Base-by-base conservation (phyloP, 2,329 filamentous ascomycete genomes). In the Cladosporium sp. region DNA sequence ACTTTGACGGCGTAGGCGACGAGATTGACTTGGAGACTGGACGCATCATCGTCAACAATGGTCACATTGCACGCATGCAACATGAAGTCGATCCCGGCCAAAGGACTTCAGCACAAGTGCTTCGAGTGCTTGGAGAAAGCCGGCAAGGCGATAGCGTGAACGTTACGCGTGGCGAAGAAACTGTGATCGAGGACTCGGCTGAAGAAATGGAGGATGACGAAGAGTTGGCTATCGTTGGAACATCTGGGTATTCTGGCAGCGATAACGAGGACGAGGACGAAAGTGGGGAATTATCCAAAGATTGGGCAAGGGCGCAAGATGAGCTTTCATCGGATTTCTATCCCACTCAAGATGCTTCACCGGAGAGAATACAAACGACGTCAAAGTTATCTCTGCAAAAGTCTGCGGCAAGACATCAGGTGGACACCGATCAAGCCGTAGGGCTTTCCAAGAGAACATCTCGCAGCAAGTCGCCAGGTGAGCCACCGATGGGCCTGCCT, bases 11-110 rank as follows among this genome's bases (percentile, higher is more conserved):
- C 4, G 84, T 94, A 60, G 93, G 90, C 64, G 94, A 98, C 77
- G 93, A 97, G 79, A 93, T 98, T 73, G 92, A 98, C 77, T 82
- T 97, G 65, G 82, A 84, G 59, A 94, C 91, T 0, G 93, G 92
- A 64, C 83, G 91, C 66, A 88, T 98, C 57, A 84, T 96, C n/a
- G 88, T 97, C 65, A 86, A 98, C 78, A 95, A 97, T 82, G 94
- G 95, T 0, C 95, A 98, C 79, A 77, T 97, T 62, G 77, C 85
- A 60, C 77, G 86, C 74, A 87, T 92, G 84, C 74, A 80, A 74
- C 77, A 86, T 78, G 83, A 89, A 75, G 79, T 85, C 70, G 81
- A 86, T 79, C 74, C 78, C 49, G 82, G 83, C 32, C 65, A 77
- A 59, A 65, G 69, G 54, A 68, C 72, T 28, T 71, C 75, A 3